Evolutionary conservation across 1,139 yeast species (phyloP).

Genomic region (Taphrina wiesneri): DNA sequence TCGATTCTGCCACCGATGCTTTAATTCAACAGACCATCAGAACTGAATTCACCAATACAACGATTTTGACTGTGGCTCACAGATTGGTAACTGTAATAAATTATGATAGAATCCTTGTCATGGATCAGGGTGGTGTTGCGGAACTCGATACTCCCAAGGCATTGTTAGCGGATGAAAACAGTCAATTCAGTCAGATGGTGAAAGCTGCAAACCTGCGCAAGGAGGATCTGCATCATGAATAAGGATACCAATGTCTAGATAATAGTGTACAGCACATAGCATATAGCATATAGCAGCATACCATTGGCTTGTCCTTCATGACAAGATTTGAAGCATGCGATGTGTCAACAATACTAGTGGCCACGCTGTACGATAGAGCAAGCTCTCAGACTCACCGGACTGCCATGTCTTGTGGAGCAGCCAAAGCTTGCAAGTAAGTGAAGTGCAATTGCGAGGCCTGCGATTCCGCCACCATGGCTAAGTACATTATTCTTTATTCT

Average conservation of each 20-base stretch:
- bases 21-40: conserved; percentile 67
- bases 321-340: too few relatives aligned
- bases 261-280: too few relatives aligned
- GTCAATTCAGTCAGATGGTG: conserved; percentile 60
- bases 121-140: conserved; percentile 65
- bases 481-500: too few relatives aligned
- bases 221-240: conserved; percentile 1
- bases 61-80: conserved; percentile 78
- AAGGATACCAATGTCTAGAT: not conserved
- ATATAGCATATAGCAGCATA: not conserved
- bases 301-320: too few relatives aligned
- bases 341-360: too few relatives aligned
- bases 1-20: conserved; percentile 74
- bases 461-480: too few relatives aligned
- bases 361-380: too few relatives aligned
- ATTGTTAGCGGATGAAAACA: conserved; percentile 50
- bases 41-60: conserved; percentile 62
- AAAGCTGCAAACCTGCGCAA: conserved; percentile 1
- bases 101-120: conserved; percentile 68
- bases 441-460: too few relatives aligned
- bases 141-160: conserved; percentile 60
- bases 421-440: too few relatives aligned
- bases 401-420: too few relatives aligned
- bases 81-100: conserved; percentile 80
- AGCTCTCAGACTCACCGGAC: too few relatives aligned